Percentiles rank a stretch among this genome's conserved stretches.
These are phyloP conservation scores for Yamadazyma pseudoaaseri DNA, from an alignment of 1,139 yeast genomes.

Conservation along the genomic window DNA sequence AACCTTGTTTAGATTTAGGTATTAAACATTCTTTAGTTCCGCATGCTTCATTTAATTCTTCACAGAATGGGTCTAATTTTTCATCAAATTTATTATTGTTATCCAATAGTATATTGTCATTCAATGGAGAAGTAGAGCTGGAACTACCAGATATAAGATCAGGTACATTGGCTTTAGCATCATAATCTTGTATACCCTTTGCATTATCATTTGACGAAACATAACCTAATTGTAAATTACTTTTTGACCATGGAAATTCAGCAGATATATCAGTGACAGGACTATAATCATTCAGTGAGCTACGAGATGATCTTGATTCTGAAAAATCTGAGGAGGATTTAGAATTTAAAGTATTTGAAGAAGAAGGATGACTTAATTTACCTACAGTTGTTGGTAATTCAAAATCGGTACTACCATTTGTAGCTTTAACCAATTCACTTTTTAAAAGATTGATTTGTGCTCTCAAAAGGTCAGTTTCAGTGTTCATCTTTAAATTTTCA, in stretches of 20 bases:
- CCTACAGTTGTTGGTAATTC: slow-evolving; percentile 35
- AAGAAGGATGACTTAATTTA: slow-evolving; percentile 25
- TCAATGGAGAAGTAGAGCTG: slow-evolving; percentile 39
- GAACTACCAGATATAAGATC: slow-evolving; percentile 38
- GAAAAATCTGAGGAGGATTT: slow-evolving; percentile 13
- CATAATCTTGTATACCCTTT: not conserved
- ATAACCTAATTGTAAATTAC: slow-evolving; percentile 15
- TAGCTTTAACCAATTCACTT: slow-evolving; percentile 64
- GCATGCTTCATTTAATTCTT: slow-evolving; percentile 74
- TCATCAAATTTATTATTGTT: slow-evolving; percentile 35
- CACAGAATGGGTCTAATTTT: slow-evolving; percentile 64
- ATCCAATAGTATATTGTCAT: slow-evolving; percentile 33
- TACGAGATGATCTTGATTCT: slow-evolving; percentile 13
- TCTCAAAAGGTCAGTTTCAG: slow-evolving; percentile 73
- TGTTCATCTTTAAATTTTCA: slow-evolving; percentile 58
- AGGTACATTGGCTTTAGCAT: slow-evolving; percentile 21
- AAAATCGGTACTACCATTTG: slow-evolving; percentile 42
- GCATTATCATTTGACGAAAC: not conserved
- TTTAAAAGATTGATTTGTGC: slow-evolving; percentile 76
- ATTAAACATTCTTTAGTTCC: slow-evolving; percentile 73
- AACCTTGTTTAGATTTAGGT: slow-evolving; percentile 45
- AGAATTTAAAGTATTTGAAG: slow-evolving; percentile 12
- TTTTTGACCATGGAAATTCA: slow-evolving; percentile 35
- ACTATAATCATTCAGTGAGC: slow-evolving; percentile 18
- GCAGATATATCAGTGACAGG: slow-evolving; percentile 23